Evolutionary conservation across 2,329 filamentous ascomycete species (phyloP), one percentile per base, ranked within the genome.

Genomic region (Diaporthe ampelina): DNA sequence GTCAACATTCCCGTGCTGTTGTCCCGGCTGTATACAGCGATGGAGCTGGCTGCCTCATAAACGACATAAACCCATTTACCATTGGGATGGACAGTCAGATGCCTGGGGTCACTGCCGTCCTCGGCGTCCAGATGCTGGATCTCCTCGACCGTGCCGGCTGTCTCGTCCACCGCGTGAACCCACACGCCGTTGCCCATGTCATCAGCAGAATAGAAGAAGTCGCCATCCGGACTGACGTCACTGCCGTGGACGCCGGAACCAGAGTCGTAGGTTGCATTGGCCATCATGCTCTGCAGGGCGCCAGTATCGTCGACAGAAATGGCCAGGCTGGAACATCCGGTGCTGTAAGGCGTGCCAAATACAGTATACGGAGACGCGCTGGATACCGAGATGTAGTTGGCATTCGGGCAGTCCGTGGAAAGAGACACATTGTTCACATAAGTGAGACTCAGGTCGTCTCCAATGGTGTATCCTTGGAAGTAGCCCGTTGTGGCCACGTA

Each of bases 141-240:
- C 67, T 78, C 74, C 40, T 73, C 74, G 6, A 78, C 73, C 37
- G 73, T 71, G 21, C 74, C 79, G 17, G 76, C 76, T 40, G 63
- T 71, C 35, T 26, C 76, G 61, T 81, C 78, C 54, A 78, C 74
- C 7, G 74, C 74, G 73, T 81, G 81, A 7, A 76, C 76, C 80
- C 80, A 82, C 13, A 82, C 78, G 5, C 79, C 77, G 72, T 81
- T 80, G 35, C 79, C 80, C 76, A 78, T 80, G 67, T 80, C 79
- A 63, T 82, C 80, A 11, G 80, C 80, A 0, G 79, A 80, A 74
- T 81, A 82, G 50, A 81, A 54, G 73, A 80, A 81, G 43, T 77
- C 70, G 56, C 78, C 77, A 58, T 78, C 74, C 9, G 76, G 70
- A 40, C 74, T 70, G 58, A 81, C 52, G 8, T 75, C 77, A 13